Conservation (phyloP, 2,329 filamentous ascomycete genomes). For the Akanthomyces muscarius region DNA sequence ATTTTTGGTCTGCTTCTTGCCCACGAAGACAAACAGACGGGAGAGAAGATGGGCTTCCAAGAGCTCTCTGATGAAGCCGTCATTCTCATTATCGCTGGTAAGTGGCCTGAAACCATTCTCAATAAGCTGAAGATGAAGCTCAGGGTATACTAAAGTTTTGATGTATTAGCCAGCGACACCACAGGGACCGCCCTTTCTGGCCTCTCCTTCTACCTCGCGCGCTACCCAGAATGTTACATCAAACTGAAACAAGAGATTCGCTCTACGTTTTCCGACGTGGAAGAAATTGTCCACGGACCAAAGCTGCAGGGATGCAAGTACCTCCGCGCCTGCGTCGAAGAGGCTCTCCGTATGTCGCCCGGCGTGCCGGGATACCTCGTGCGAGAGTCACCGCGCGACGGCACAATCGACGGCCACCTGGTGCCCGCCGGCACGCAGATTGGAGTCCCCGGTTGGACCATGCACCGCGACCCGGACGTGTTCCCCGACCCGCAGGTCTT, state of each 20-base stretch:
- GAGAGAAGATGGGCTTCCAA: conserved; percentile 15
- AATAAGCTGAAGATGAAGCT: background rate
- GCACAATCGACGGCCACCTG: background rate
- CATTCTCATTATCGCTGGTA: conserved; percentile 16
- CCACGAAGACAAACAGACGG: conserved; percentile 10
- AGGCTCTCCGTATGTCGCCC: conserved; percentile 37
- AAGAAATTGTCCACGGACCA: conserved; percentile 30
- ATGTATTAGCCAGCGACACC: conserved; percentile 15
- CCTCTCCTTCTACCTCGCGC: conserved; percentile 17
- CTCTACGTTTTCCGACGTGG: conserved; percentile 26
- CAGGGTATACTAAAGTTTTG: background rate
- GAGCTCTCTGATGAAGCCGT: conserved; percentile 14
- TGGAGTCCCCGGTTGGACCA: background rate
- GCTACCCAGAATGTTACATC: conserved; percentile 3
- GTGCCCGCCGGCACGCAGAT: background rate
- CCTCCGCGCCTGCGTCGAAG: conserved; percentile 34
- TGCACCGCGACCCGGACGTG: background rate
- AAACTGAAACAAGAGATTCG: conserved; percentile 35
- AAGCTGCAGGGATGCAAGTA: conserved; percentile 29
- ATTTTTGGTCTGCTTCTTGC: conserved; percentile 13
- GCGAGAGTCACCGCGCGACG: background rate
- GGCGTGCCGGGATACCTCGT: conserved; percentile 12
- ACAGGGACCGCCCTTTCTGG: conserved; percentile 11
- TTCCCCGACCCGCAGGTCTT: background rate
- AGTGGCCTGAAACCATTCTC: background rate